Percentiles rank a stretch among this genome's conserved stretches.
These are phyloP conservation scores for Excoecaria cochinchinensis DNA, from an alignment of 345 rosid species.

Conservation along the genomic window DNA sequence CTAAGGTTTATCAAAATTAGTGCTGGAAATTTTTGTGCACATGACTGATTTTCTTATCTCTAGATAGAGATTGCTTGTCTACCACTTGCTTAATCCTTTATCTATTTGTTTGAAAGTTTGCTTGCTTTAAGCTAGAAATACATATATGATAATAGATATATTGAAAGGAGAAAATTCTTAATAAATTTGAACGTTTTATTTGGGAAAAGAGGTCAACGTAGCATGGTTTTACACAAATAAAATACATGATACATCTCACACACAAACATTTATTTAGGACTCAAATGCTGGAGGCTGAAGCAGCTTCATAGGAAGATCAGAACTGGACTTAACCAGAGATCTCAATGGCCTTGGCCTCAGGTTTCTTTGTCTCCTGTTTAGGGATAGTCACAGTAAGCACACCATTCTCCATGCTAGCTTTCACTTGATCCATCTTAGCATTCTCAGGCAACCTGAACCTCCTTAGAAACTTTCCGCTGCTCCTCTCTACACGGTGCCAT, in stretches of 20 bases:
- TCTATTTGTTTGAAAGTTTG: too few relatives aligned
- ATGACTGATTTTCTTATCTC: too few relatives aligned
- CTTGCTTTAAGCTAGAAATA: neutral
- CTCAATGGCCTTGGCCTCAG: slow-evolving; percentile 18
- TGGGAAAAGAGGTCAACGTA: neutral
- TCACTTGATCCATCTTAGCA: slow-evolving; percentile 25
- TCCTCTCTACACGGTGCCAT: slow-evolving; percentile 27
- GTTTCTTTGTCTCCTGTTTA: slow-evolving; percentile 23
- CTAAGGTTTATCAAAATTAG: too few relatives aligned
- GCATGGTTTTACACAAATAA: neutral
- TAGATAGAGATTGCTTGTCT: neutral
- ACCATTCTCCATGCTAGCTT: slow-evolving; percentile 27
- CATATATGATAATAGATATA: neutral
- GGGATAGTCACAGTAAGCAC: slow-evolving; percentile 27
- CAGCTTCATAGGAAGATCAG: neutral
- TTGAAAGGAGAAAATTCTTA: neutral
- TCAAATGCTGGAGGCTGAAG: neutral
- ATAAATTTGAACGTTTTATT: neutral
- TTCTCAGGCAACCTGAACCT: slow-evolving; percentile 28
- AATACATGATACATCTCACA: neutral
- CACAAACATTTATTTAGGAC: neutral
- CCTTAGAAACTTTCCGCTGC: slow-evolving; percentile 13
- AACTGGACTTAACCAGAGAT: slow-evolving; percentile 15
- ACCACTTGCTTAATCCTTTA: neutral
- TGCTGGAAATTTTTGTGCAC: too few relatives aligned